Base-by-base conservation (phyloP, 2,329 filamentous ascomycete genomes). In the Trichoderma sp. region DNA sequence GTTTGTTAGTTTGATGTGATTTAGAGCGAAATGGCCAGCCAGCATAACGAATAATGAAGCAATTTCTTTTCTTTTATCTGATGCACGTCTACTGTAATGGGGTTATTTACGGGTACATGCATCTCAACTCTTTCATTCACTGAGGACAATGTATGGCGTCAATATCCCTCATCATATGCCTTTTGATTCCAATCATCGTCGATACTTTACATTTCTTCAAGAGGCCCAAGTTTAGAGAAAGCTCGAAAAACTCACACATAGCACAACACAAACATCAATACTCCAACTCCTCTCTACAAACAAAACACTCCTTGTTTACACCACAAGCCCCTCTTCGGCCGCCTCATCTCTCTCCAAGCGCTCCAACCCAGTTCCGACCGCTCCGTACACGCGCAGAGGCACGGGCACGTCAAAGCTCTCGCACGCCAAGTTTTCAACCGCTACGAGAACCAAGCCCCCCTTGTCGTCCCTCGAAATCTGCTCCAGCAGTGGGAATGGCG, bases 331-430 rank as follows among this genome's bases (percentile, higher is more conserved):
- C 73, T 86, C 85, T 63, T 86, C 85, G 30, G 83, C 79, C 39
- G 83, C 86, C 76, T 88, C 86, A 59, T 89, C 87, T 69, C 86
- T 80, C 77, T 89, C 87, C 68, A 88, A 77, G 73, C 83, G 83
- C 78, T 89, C 88, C 71, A 90, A 78, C 8, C 87, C 87, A 67
- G 83, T 87, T 72, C 87, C 86, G 43, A 88, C 85, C 20, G 88
- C 88, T 53, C 90, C 90, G 77, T 97, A 97, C 11, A 98, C 92
- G 65, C 90, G 89, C 74, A 98, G 83, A 30, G 94, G 94, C 59
- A 97, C 93, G 39, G 90, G 89, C 59, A 97, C 92, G 81, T 97
- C 94, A 81, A 97, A 97, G 76, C 93, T 97, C 83, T 97, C 94
- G 76, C 93, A 95, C 9, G 90, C 87, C 66, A 97, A 77, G 74